Base-by-base conservation (phyloP, 1,284 basidiomycete species). In the Irpex sp. region DNA sequence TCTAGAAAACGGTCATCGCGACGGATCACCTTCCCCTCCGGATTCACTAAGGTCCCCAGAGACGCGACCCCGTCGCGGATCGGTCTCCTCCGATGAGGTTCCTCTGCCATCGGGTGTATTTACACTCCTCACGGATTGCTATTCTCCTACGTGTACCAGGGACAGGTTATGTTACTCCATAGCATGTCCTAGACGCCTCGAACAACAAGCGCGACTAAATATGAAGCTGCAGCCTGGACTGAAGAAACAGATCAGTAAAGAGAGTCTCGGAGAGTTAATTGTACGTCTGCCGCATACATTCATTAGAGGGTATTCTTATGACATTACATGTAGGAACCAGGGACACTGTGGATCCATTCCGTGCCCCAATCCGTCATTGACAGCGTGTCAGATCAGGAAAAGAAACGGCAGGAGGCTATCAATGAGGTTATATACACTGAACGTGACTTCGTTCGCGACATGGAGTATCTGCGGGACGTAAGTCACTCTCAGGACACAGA, bases 401-500 rank as follows among this genome's bases (percentile, higher is more conserved):
- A 97, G 83, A 97, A 89, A 76, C 86, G 97, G 1, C 97, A 99
- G 74, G 97, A 99, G 76, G 94, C 95, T 36, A 98, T 99, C 79
- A 99, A 99, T 74, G 97, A 99, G 79, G 94, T 98, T 67, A 97
- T 98, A 61, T 98, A 98, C 75, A 99, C 97, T 15, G 97, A 99
- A 74, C 86, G 95, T 17, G 96, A 98, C 78, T 99, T 98, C 77
- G 96, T 99, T 50, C 86, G 94, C 61, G 97, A 98, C 76, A 88
- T 99, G 85, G 97, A 99, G 76, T 99, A 99, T 74, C 83, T 99
- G 51, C 91, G 96, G 64, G 97, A 99, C 74, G 93, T 96, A 70
- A 71, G 92, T 78, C 33, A 35, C 63, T 60, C 9, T 56, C 61
- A 17, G 17, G 17, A 36, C 43, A 33, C 58, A 26, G 36, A 33